Conservation (phyloP, 345 rosid genomes). For the Aegle marmelos region DNA sequence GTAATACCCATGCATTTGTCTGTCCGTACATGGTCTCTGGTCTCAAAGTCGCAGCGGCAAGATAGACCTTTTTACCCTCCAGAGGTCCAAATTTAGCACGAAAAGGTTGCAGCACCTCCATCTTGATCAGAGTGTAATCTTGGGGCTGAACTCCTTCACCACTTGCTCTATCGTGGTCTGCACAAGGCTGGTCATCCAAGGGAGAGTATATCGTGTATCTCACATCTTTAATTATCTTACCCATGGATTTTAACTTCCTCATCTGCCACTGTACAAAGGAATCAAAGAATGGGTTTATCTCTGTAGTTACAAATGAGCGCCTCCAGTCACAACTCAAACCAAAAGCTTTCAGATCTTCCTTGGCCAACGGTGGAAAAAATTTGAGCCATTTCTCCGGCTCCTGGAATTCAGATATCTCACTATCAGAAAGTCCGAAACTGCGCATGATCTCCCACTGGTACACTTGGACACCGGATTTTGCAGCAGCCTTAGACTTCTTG, state of each 20-base stretch:
- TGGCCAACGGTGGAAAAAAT: conserved; percentile 77
- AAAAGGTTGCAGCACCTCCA: conserved; percentile 76
- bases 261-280: conserved; percentile 91
- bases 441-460: conserved; percentile 97
- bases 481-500: conserved; percentile 80
- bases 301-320: conserved; percentile 84
- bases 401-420: conserved; percentile 65
- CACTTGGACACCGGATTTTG: conserved; percentile 80
- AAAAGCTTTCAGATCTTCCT: conserved; percentile 75
- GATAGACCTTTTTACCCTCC: conserved; percentile 70
- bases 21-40: conserved; percentile 99
- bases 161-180: conserved; percentile 89
- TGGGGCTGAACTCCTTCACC: conserved; percentile 99
- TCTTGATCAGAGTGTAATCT: conserved; percentile 83
- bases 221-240: conserved; percentile 79
- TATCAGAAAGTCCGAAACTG: conserved; percentile 72
- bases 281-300: conserved; percentile 71
- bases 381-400: conserved; percentile 76
- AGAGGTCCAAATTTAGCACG: conserved; percentile 59
- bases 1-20: conserved; percentile 95
- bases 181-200: conserved; percentile 92
- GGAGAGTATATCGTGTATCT: conserved; percentile 88
- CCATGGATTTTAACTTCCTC: conserved; percentile 82
- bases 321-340: conserved; percentile 97
- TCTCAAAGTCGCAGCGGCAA: conserved; percentile 90